Evolutionary conservation across 768 basidiomycete species (phyloP), one percentile per base, ranked within the genome.

Genomic region (Lactarius quietus): DNA sequence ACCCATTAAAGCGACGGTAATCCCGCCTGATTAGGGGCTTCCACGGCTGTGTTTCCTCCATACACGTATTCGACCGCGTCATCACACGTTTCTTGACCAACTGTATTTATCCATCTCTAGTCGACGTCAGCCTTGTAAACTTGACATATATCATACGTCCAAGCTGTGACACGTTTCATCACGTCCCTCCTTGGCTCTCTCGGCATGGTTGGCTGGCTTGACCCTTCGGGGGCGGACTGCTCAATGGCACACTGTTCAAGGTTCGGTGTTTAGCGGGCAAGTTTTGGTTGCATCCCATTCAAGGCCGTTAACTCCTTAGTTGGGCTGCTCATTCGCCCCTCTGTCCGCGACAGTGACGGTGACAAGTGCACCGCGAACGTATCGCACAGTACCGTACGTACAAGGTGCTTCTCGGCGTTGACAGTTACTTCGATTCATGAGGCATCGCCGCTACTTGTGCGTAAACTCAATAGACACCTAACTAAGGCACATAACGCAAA

Each of bases 41-140:
- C 31, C 31, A 33, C 53, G 17, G 6, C 18, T 18, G 35, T 45
- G n/a, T 60, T 51, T 51, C 36, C 28, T 57, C 20, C 56, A 57
- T 61, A 56, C 59, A 54, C 57, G 45, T 56, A 65, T 39, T 57
- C 61, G 59, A 56, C 45, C 23, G 45, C 38, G 33, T 64, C 57
- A 52, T 51, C 59, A 63, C 61, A 56, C 58, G 39, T 31, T 35
- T 35, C 15, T 64, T 54, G 64, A 57, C 64, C 54, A 65, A 57
- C 23, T 65, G 64, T 65, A 65, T 65, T 65, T 59, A 65, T 56
- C 41, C n/a, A 61, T 65, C 59, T 65, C 29, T 61, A 61, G 54
- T 65, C 36, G 18, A 23, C 14, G 29, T 61, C 64, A 57, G 56
- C 57, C 60, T 61, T 65, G 64, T 65, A 65, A 61, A 57, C 48